These are phyloP conservation scores for Cryptosporidium sp. DNA, from an alignment of 169 alveolate genomes.

Conservation along the genomic window DNA sequence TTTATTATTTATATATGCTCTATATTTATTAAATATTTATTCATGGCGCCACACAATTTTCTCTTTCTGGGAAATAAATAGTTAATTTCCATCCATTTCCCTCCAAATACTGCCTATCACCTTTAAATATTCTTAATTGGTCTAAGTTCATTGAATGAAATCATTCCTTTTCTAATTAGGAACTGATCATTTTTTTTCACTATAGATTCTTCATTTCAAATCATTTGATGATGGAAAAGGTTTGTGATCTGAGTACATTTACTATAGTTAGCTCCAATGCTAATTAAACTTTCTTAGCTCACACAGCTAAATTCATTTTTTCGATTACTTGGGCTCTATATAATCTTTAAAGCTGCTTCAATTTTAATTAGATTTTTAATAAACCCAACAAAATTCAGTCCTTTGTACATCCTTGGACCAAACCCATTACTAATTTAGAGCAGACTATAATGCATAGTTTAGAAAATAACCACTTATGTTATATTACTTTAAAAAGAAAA, in stretches of 20 bases:
- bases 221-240: too few relatives aligned
- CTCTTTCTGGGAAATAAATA: neutral
- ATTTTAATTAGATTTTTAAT: neutral
- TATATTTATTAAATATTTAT: neutral
- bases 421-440: too few relatives aligned
- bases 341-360: too few relatives aligned
- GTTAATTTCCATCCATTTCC: neutral
- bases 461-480: neutral
- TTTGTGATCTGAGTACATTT: too few relatives aligned
- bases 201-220: too few relatives aligned
- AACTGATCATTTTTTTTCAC: too few relatives aligned
- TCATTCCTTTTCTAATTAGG: too few relatives aligned
- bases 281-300: neutral
- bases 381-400: neutral
- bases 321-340: neutral
- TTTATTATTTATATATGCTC: neutral
- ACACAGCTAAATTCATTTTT: neutral
- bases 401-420: neutral
- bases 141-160: too few relatives aligned
- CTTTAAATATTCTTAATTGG: neutral
- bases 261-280: neutral
- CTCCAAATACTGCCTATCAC: neutral
- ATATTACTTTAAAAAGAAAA: too few relatives aligned
- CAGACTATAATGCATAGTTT: neutral
- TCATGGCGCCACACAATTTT: constrained; percentile 17